Percentiles rank a stretch among this genome's conserved stretches.
Conservation (phyloP, 768 basidiomycete genomes). For the Sarcodon aspratus region DNA sequence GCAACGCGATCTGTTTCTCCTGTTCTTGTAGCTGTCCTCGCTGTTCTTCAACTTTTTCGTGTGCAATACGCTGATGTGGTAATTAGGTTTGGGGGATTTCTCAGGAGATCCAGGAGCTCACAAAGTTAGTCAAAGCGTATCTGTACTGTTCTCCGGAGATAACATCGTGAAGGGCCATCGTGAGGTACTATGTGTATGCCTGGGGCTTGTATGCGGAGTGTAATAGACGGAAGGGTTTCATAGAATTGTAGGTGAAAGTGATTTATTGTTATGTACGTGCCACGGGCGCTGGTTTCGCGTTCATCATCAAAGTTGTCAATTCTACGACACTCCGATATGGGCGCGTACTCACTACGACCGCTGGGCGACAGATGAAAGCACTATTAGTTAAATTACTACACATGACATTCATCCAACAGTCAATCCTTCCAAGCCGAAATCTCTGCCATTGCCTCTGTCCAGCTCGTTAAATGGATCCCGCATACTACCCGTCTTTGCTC, state of each 20-base stretch:
- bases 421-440: constrained; percentile 40
- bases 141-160: constrained; percentile 60
- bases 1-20: constrained; percentile 67
- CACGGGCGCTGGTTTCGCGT: neutral
- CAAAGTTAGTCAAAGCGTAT: constrained; percentile 79
- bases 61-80: constrained; percentile 57
- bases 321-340: too few relatives aligned
- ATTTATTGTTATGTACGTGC: neutral
- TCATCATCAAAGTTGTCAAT: neutral
- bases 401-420: constrained; percentile 8
- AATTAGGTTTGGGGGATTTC: neutral
- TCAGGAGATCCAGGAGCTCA: constrained; percentile 1
- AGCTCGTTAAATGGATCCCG: constrained; percentile 67
- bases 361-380: neutral
- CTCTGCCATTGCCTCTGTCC: constrained; percentile 24
- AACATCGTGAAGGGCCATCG: constrained; percentile 6
- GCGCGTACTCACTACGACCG: too few relatives aligned
- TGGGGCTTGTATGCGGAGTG: neutral
- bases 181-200: neutral
- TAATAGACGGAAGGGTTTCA: neutral
- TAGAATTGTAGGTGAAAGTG: neutral
- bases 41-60: constrained; percentile 83
- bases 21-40: constrained; percentile 71
- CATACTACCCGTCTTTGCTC: constrained; percentile 69
- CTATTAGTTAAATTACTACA: constrained; percentile 15